Evolutionary conservation across 192 early-diverging fungal species (phyloP), one percentile per base, ranked within the genome.

Genomic region (Entomortierella chlamydospora): DNA sequence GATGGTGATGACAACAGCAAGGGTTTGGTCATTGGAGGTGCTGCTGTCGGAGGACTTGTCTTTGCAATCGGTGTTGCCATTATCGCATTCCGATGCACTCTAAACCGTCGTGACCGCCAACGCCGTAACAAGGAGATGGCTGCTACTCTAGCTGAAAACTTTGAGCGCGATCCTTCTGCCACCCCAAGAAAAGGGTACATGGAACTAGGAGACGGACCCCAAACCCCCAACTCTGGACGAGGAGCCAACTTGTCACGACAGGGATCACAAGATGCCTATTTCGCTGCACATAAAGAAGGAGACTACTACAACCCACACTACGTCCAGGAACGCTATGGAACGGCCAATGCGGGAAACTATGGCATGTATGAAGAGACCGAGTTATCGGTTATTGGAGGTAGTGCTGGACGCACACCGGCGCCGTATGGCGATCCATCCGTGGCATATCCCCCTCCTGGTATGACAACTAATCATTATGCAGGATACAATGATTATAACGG

Each of bases 301-400:
- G 68, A 79, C 4, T 70, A 70, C 49, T 70, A 79, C 47, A 77
- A 62, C 60, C 42, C 34, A 0, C 61, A 70, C 37, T 79, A 79
- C 41, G 68, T 79, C 22, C 76, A 79, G 31, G 76, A 79, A 15
- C 62, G 76, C 29, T 79, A 79, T 20, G 76, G 76, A 17, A 56
- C 57, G 7, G 67, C 76, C 2, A 47, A 59, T 37, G 26, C 51
- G 50, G 68, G 76, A 2, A 57, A 39, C 12, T 51, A 62, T 55
- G 72, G 72, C 49, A 61, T 67, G 50, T 79, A 79, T 53, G 76
- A 79, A 2, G 76, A 79, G 62, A 79, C 76, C 8, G 76, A 79
- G 22, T 42, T 79, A 12, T 79, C 76, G 0, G 76, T 79, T 13
- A 79, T 79, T 23, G 61, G 61, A 15, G 63, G 76, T 15, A 47